phyloP scores from a whole-genome alignment of 176 grass and related monocot species.

The Lolium multiflorum region DNA sequence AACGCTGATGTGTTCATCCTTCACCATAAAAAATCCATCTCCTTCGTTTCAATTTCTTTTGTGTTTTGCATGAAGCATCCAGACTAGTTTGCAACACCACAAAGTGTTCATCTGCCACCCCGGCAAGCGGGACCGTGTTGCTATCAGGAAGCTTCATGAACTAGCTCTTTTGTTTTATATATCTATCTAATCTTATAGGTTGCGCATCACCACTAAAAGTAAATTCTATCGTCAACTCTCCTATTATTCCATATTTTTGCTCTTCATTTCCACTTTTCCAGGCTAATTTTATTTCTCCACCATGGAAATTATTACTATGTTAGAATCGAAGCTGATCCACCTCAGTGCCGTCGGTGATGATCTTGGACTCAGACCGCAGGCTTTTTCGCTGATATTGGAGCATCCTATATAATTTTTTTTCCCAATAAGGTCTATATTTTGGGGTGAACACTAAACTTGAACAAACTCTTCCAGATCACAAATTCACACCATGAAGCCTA shows the following conservation, averaged over 20 bases:
- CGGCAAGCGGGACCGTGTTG: background rate
- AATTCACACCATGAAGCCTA: too few species aligned
- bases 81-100: slow-evolving; percentile 21
- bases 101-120: background rate
- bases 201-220: background rate
- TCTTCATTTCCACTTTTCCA: background rate
- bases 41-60: background rate
- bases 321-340: too few species aligned
- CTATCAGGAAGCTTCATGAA: slow-evolving; percentile 27
- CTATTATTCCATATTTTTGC: background rate
- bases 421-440: too few species aligned
- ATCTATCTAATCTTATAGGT: background rate
- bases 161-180: background rate
- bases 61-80: slow-evolving; percentile 5
- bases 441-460: too few species aligned
- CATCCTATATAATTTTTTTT: too few species aligned
- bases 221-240: background rate
- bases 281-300: background rate
- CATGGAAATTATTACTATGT: background rate
- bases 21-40: background rate
- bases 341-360: too few species aligned
- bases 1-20: background rate
- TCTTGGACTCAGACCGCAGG: too few species aligned
- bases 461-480: too few species aligned
- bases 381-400: too few species aligned